A percentile compares a stretch with the other conserved stretches of the same genome.
Evolutionary conservation across 371 early-diverging fungal species (phyloP).

Genomic region (Choanephora cucurbitarum): DNA sequence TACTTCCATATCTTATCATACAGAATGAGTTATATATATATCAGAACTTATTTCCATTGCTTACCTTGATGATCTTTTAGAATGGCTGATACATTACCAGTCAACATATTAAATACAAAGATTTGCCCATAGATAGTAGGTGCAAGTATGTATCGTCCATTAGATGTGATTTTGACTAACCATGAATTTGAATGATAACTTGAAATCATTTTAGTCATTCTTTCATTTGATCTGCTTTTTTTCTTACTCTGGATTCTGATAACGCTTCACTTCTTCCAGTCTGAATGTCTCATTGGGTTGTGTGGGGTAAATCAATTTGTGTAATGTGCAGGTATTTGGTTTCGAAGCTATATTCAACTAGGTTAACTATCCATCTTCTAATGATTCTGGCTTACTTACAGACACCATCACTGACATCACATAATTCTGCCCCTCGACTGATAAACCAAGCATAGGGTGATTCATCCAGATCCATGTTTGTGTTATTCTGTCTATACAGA

Average conservation of each 20-base stretch:
- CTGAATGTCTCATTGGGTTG: conserved; percentile 65
- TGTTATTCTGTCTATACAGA: conserved; percentile 10
- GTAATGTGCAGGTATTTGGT: conserved; percentile 81
- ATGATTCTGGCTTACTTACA: conserved; percentile 48
- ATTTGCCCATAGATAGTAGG: conserved; percentile 88
- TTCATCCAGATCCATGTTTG: conserved; percentile 5
- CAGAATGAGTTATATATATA: conserved; percentile 6
- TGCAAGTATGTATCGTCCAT: conserved; percentile 82
- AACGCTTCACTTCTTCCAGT: conserved; percentile 71
- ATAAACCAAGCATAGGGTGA: conserved; percentile 74
- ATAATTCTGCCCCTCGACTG: conserved; percentile 85
- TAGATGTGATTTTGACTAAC: conserved; percentile 83
- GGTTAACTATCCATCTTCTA: neutral
- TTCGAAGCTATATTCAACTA: conserved; percentile 64
- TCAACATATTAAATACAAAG: conserved; percentile 76
- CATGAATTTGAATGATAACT: conserved; percentile 90
- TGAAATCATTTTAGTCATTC: neutral
- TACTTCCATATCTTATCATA: conserved; percentile 86
- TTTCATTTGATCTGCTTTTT: too few relatives aligned
- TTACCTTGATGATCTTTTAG: conserved; percentile 80
- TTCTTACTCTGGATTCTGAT: conserved; percentile 73
- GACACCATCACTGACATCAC: conserved; percentile 81
- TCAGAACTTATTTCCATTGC: neutral
- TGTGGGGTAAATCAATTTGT: conserved; percentile 79
- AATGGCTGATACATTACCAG: conserved; percentile 72